Base-by-base conservation (phyloP, 192 early-diverging fungal species). In the Backusella psychrophila region DNA sequence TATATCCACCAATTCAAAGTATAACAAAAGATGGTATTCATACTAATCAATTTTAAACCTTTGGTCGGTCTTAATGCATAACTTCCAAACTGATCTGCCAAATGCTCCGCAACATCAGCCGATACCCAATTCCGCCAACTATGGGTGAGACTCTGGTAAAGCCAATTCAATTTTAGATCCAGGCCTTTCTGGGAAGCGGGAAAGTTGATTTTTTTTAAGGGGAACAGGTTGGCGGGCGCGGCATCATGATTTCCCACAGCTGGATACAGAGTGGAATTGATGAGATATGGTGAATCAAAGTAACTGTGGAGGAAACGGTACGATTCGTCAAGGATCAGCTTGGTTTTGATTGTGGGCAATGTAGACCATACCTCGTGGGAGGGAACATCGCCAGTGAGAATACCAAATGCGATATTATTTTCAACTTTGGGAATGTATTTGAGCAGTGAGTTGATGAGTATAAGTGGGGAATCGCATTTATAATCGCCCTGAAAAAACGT, bases 1-100 rank as follows among this genome's bases (percentile, higher is more conserved):
- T 87, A 84, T 11, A 88, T 74, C 80, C 86, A 89, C 72, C 82
- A 87, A 80, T 90, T 89, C 8, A 85, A 21, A 34, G 81, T 85
- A 71, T 90, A 89, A 34, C 88, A 90, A 67, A 88, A 90, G 73
- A 88, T 89, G 66, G 85, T 90, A 68, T 90, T 90, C 12, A 90
- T 31, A 15, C 83, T 84, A 42, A 90, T 83, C 33, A 89, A 70
- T 38, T 84, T 82, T 21, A 90, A 66, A 0, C 85, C 87, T 46
- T 81, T 77, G 2, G 69, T 41, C 19, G 88, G 88, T 69, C 82
- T 83, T 0, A 77, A 74, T 4, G 82, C 81, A 80, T 90, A 90
- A 44, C 80, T 84, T 65, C 88, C 89, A 66, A 77, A 78, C 56
- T 84, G 80, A 6, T 79, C 74, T 41, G 78, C 80, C 19, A 76